phyloP scores from a whole-genome alignment of 345 rosid species.

The Melaleuca alternifolia region DNA sequence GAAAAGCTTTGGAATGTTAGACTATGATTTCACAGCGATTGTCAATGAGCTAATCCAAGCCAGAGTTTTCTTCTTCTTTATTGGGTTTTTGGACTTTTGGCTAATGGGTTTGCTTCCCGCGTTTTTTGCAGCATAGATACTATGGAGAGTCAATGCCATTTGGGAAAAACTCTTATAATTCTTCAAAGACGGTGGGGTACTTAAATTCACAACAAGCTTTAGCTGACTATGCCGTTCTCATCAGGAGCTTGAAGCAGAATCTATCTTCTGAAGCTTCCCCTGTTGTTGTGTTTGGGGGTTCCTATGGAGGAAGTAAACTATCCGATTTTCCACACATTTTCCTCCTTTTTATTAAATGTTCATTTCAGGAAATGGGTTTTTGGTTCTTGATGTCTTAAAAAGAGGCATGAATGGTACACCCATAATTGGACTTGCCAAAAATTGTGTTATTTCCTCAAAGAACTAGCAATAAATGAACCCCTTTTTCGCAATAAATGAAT shows the following conservation, averaged over 20 bases:
- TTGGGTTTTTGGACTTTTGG: neutral
- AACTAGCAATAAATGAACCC: neutral
- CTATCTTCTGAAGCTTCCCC: constrained; percentile 68
- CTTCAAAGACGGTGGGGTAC: constrained; percentile 56
- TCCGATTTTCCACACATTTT: neutral
- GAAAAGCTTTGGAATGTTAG: neutral
- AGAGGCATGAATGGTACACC: neutral
- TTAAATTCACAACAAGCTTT: constrained; percentile 71
- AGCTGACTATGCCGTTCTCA: constrained; percentile 65
- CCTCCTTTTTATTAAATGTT: neutral
- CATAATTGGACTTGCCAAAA: neutral
- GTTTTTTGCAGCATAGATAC: constrained; percentile 53
- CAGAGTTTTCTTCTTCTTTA: neutral
- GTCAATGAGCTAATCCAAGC: neutral
- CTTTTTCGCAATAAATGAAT: neutral
- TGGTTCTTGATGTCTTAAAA: neutral
- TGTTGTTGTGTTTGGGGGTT: constrained; percentile 78
- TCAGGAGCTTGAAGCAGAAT: constrained; percentile 66
- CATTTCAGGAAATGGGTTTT: neutral
- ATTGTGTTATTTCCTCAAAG: neutral
- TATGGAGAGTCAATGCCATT: constrained; percentile 72
- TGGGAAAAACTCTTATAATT: constrained; percentile 45
- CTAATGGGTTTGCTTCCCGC: neutral
- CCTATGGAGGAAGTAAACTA: constrained; percentile 81
- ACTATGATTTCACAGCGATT: neutral